Evolutionary conservation across 2,329 filamentous ascomycete species (phyloP), one percentile per base, ranked within the genome.

Genomic region (Monilinia aucupariae): DNA sequence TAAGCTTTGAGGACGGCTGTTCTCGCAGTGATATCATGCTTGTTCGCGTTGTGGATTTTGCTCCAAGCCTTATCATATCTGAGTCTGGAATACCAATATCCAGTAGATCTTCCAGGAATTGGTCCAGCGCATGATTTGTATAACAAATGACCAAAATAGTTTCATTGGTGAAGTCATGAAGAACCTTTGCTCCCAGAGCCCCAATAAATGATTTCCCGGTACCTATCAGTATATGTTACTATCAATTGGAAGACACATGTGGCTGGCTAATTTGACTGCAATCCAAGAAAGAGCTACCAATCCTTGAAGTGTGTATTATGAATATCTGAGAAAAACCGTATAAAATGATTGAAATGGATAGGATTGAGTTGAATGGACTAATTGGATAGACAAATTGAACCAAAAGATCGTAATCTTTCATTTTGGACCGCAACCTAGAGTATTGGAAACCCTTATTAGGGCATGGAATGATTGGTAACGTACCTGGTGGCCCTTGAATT

Each of bases 171-270:
- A 78, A 68, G 0, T 82, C 71, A 25, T 85, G 74, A 0, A 92
- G 70, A 0, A 78, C 73, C 59, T 85, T 85, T 0, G 83, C 81
- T 1, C 87, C 76, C 2, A 88, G 75, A 0, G 87, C 84, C 0
- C 89, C 89, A 3, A 90, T 81, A 65, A 90, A 90, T 0, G 87
- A 90, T 67, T 92, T 92, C 1, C 89, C 89, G 0, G 88, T 92
- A 0, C 87, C 85, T 86, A 52, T 25, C 51, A 45, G 54, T 61
- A 56, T 64, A 64, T 61, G 55, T 22, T 39, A 61, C 53, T 12
- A 56, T 1, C 20, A 0, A 45, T 45, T 45, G 15, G 17, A 43
- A 43, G 17, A 20, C 7, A 7, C 15, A 20, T 1, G 15, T 2
- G 17, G 17, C 8, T 17, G 1, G 8, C 8, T n/a, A 43, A 2